These are phyloP conservation scores for Leishmania arabica DNA, from an alignment of 208 protist species.

Conservation along the genomic window DNA sequence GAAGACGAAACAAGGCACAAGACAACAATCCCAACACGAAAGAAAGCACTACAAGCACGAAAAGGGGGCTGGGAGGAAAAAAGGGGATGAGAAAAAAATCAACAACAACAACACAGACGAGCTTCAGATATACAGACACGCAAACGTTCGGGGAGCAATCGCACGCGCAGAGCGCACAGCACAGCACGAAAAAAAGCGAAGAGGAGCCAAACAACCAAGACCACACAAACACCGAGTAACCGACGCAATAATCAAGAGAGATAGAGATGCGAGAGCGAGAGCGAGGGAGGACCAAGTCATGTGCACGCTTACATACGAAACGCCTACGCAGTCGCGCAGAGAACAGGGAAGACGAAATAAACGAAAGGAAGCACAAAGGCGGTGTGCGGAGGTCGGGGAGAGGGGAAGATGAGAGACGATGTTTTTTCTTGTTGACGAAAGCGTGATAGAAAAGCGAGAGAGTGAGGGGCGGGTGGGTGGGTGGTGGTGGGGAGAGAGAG, in stretches of 20 bases:
- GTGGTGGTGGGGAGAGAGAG: background rate
- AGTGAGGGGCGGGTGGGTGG: background rate
- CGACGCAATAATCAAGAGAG: background rate
- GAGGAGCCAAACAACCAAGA: background rate
- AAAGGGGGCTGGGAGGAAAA: background rate
- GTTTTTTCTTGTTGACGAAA: background rate
- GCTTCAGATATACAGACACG: background rate
- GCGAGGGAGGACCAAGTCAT: background rate
- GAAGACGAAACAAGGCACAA: background rate
- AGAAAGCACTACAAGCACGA: background rate
- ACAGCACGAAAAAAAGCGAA: slow-evolving; percentile 2
- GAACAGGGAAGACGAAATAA: background rate
- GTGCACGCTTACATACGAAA: background rate
- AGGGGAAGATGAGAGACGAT: background rate
- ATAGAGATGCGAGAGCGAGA: background rate
- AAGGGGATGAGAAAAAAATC: background rate
- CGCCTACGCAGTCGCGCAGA: background rate
- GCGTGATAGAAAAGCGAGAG: background rate
- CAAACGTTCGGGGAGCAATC: background rate
- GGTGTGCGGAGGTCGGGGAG: background rate
- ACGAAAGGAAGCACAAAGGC: background rate
- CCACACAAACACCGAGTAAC: background rate
- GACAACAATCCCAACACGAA: background rate
- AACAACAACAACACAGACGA: background rate
- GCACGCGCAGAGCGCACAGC: background rate